These are phyloP conservation scores for Athelia sp. DNA, from an alignment of 1,284 basidiomycete genomes.

Conservation along the genomic window DNA sequence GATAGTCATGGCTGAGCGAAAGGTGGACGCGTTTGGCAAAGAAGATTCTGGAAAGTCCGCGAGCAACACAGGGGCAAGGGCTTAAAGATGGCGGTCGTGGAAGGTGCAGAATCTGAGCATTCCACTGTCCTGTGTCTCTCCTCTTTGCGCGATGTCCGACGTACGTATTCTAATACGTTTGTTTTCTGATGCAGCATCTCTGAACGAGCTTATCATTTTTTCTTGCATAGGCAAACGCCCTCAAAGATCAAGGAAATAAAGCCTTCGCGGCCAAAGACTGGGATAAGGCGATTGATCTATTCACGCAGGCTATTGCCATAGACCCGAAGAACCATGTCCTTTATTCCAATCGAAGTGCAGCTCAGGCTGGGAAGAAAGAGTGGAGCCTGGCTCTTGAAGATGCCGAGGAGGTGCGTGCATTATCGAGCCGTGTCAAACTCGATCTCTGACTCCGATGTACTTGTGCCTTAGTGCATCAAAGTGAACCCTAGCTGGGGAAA, in stretches of 20 bases:
- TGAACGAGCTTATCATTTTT: too few species aligned
- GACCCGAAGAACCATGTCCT: constrained; percentile 86
- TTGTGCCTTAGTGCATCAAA: constrained; percentile 56
- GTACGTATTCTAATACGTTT: constrained; percentile 19
- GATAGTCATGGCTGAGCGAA: too few species aligned
- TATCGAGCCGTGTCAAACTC: constrained; percentile 6
- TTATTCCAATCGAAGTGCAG: constrained; percentile 91
- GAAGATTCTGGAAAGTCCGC: neutral
- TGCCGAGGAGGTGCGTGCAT: constrained; percentile 77
- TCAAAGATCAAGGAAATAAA: constrained; percentile 95
- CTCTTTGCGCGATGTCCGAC: constrained; percentile 26
- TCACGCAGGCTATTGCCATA: constrained; percentile 83
- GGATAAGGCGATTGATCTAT: constrained; percentile 82
- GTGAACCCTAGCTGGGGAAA: constrained; percentile 86
- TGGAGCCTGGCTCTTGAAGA: constrained; percentile 81
- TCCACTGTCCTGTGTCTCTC: neutral
- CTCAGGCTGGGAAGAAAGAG: constrained; percentile 78
- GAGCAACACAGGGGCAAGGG: neutral
- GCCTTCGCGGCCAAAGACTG: constrained; percentile 93
- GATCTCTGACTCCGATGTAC: constrained; percentile 4
- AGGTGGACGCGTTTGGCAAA: neutral
- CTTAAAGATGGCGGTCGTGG: neutral
- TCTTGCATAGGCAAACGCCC: constrained; percentile 56
- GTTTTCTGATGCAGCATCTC: too few species aligned
- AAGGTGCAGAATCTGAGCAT: neutral